A percentile compares a stretch with the other conserved stretches of the same genome.
phyloP scores from a whole-genome alignment of 2,329 filamentous ascomycete species.

The Fusarium euwallaceae region DNA sequence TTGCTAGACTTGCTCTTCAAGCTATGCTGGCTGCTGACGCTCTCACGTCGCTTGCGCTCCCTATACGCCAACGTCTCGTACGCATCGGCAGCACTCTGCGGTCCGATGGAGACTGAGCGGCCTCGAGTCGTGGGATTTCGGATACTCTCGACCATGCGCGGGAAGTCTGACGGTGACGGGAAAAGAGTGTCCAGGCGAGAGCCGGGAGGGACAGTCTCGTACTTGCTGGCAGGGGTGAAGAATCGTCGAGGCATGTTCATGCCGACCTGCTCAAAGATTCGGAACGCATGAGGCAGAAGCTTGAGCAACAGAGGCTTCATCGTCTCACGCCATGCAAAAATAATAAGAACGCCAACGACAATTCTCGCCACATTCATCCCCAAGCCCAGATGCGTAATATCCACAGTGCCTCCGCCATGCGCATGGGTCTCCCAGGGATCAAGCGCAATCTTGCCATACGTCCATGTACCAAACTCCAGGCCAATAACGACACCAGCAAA shows the following conservation, averaged over 20 bases:
- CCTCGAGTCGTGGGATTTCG: slow-evolving; percentile 78
- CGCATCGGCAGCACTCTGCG: slow-evolving; percentile 95
- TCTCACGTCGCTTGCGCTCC: slow-evolving; percentile 71
- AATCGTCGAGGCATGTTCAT: slow-evolving; percentile 88
- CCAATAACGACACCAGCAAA: slow-evolving; percentile 94
- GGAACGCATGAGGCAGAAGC: slow-evolving; percentile 86
- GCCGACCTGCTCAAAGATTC: slow-evolving; percentile 83
- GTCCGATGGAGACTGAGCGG: slow-evolving; percentile 88
- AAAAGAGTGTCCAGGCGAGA: slow-evolving; percentile 85
- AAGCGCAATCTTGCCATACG: slow-evolving; percentile 71
- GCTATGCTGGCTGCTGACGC: slow-evolving; percentile 65
- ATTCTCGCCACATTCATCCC: slow-evolving; percentile 75
- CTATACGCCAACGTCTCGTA: slow-evolving; percentile 96
- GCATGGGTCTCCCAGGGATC: slow-evolving; percentile 60
- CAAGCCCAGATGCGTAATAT: slow-evolving; percentile 76
- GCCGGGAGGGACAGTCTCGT: slow-evolving; percentile 81
- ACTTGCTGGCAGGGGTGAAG: slow-evolving; percentile 91
- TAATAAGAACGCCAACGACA: slow-evolving; percentile 81
- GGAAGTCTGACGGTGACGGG: slow-evolving; percentile 88
- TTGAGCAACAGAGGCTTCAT: slow-evolving; percentile 88
- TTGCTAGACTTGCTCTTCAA: slow-evolving; percentile 60
- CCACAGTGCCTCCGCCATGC: slow-evolving; percentile 69
- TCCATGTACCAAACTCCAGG: slow-evolving; percentile 85
- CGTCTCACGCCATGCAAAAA: slow-evolving; percentile 90
- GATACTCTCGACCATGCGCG: slow-evolving; percentile 84